These are phyloP conservation scores for Scleroderma citrinum DNA, from an alignment of 768 basidiomycete species.

Conservation along the genomic window DNA sequence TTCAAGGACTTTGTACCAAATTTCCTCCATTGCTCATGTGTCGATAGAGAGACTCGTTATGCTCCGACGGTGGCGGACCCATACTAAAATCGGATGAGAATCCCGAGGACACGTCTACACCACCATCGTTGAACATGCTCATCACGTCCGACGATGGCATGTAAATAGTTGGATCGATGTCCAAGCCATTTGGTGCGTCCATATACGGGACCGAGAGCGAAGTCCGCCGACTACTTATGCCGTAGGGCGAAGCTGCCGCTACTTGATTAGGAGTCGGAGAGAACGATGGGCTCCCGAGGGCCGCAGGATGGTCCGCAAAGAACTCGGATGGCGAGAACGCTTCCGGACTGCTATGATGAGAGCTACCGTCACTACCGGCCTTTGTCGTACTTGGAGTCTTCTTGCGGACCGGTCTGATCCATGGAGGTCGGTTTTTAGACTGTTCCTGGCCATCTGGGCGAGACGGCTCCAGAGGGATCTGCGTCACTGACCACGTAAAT, in stretches of 20 bases:
- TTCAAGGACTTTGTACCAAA: constrained; percentile 25
- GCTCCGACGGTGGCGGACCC: constrained; percentile 20
- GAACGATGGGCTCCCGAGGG: constrained; percentile 22
- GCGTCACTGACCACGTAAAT: constrained; percentile 49
- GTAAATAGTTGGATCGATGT: constrained; percentile 47
- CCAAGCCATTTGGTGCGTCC: constrained; percentile 32
- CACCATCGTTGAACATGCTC: constrained; percentile 47
- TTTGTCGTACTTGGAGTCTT: constrained; percentile 50
- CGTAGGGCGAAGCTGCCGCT: constrained; percentile 16
- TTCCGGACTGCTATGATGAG: constrained; percentile 53
- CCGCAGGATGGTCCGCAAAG: constrained; percentile 42
- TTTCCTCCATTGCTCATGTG: constrained; percentile 15
- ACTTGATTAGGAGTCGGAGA: constrained; percentile 15
- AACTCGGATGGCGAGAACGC: constrained; percentile 61
- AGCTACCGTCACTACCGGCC: constrained; percentile 41
- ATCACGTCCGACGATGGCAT: constrained; percentile 57
- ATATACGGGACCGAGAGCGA: constrained; percentile 24
- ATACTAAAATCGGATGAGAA: constrained; percentile 28
- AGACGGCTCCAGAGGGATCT: constrained; percentile 77
- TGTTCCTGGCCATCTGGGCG: constrained; percentile 45
- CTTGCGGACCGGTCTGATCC: constrained; percentile 85
- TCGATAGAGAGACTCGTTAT: constrained; percentile 24
- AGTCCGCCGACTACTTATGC: constrained; percentile 19
- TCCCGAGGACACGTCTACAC: constrained; percentile 32
- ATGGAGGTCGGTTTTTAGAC: constrained; percentile 59